Evolutionary conservation across 371 early-diverging fungal genomes (phyloP).

Genomic region (Syncephalis plumigaleata): DNA sequence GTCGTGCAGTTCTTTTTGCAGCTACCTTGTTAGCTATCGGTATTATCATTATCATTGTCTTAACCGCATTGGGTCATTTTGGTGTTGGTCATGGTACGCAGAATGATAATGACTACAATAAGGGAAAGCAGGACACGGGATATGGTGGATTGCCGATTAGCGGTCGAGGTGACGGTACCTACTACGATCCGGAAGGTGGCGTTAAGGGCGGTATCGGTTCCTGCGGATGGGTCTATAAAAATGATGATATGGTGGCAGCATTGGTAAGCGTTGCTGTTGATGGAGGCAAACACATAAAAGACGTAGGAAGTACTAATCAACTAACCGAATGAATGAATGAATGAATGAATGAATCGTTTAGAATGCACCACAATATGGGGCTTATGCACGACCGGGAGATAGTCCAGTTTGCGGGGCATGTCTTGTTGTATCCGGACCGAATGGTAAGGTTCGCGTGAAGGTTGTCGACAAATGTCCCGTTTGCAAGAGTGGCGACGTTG

Average conservation of each 20-base stretch:
- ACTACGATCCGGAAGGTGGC: not conserved
- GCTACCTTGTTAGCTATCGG: too few relatives aligned
- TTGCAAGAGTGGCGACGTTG: constrained; percentile 33
- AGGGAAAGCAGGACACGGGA: too few relatives aligned
- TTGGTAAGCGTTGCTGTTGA: not conserved
- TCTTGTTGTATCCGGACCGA: not conserved
- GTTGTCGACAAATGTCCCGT: constrained; percentile 19
- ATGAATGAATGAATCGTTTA: too few relatives aligned
- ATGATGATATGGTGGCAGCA: not conserved
- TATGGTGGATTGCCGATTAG: too few relatives aligned
- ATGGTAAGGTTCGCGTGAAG: not conserved
- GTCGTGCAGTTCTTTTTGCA: too few relatives aligned
- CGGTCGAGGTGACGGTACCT: not conserved
- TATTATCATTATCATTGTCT: too few relatives aligned
- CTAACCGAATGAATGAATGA: too few relatives aligned
- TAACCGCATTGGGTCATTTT: too few relatives aligned
- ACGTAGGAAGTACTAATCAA: too few relatives aligned
- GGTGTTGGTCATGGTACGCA: too few relatives aligned
- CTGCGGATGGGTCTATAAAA: not conserved
- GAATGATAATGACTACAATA: too few relatives aligned
- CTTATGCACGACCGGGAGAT: not conserved
- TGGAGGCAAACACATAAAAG: too few relatives aligned
- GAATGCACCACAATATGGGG: not conserved
- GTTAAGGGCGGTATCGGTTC: not conserved
- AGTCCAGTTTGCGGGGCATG: not conserved